Conservation (phyloP, 1,284 basidiomycete genomes). For the Neonothopanus nambi region DNA sequence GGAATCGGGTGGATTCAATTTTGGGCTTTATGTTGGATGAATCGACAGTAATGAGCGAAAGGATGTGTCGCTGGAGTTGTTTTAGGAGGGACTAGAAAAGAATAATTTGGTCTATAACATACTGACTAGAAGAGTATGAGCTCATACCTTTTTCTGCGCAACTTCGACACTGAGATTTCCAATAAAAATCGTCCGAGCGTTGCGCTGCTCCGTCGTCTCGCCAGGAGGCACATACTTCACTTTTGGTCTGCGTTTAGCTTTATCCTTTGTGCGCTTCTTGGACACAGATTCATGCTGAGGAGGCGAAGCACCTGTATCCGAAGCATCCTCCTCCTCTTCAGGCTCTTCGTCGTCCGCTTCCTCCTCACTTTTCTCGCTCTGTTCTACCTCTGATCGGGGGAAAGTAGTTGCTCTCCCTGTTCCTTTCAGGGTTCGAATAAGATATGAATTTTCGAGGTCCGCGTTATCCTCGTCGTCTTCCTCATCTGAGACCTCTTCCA, state of each 20-base stretch:
- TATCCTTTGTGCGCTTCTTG: conserved; percentile 23
- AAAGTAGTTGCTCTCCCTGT: conserved; percentile 9
- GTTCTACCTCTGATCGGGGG: background rate
- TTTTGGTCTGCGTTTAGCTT: conserved; percentile 24
- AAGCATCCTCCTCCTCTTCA: conserved; percentile 32
- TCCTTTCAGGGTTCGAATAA: conserved; percentile 11
- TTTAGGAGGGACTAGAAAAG: conserved; percentile 56
- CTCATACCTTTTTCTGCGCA: conserved; percentile 62
- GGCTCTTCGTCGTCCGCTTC: conserved; percentile 19
- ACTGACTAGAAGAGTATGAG: conserved; percentile 32
- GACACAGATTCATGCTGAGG: conserved; percentile 50
- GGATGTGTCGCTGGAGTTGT: conserved; percentile 71
- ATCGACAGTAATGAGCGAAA: conserved; percentile 58
- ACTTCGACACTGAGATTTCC: conserved; percentile 86
- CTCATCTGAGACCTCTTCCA: conserved; percentile 21
- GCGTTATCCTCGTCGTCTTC: conserved; percentile 35
- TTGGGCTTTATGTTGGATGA: conserved; percentile 39
- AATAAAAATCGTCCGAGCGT: conserved; percentile 89
- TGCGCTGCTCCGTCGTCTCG: conserved; percentile 70
- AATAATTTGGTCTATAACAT: conserved; percentile 6
- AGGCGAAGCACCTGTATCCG: conserved; percentile 31
- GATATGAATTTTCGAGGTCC: conserved; percentile 35
- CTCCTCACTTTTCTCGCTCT: conserved; percentile 9
- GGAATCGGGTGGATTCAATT: conserved; percentile 89
- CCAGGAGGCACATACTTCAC: conserved; percentile 54